These are phyloP conservation scores for Metschnikowia baotianmanensis DNA, from an alignment of 805 yeast species.

Conservation along the genomic window DNA sequence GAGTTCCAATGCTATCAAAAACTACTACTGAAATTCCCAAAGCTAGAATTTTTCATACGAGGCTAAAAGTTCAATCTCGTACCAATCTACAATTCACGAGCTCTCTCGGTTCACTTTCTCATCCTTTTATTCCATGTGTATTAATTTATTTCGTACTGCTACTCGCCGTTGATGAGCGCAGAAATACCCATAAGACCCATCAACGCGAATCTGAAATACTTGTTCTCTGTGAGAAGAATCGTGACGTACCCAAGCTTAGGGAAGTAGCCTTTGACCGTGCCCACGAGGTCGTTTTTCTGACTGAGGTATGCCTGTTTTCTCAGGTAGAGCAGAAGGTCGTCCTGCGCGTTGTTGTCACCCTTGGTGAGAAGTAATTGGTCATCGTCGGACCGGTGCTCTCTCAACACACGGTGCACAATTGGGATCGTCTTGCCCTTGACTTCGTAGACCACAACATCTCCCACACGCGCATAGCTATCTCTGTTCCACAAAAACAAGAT, in stretches of 20 bases:
- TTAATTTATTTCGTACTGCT: background rate
- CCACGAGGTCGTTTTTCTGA: constrained; percentile 75
- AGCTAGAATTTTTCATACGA: too few relatives aligned
- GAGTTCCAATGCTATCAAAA: too few relatives aligned
- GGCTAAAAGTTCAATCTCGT: too few relatives aligned
- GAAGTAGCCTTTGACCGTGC: constrained; percentile 88
- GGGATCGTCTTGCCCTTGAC: constrained; percentile 78
- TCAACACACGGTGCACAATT: constrained; percentile 92
- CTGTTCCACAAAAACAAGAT: constrained; percentile 90
- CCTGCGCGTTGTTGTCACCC: constrained; percentile 93
- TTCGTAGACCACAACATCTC: constrained; percentile 93
- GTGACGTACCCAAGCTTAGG: constrained; percentile 91
- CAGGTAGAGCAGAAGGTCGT: constrained; percentile 84
- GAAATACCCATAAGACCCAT: constrained; percentile 73
- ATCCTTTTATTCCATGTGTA: background rate
- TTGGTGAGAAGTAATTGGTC: constrained; percentile 82
- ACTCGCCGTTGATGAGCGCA: constrained; percentile 48
- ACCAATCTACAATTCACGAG: too few relatives aligned
- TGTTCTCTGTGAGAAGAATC: constrained; percentile 84
- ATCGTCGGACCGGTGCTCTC: constrained; percentile 65
- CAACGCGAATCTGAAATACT: constrained; percentile 74
- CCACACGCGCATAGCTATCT: constrained; percentile 62
- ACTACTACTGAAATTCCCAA: too few relatives aligned
- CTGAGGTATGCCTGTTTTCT: constrained; percentile 72
- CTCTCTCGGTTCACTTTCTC: too few relatives aligned